Evolutionary conservation across 805 yeast species (phyloP), one percentile per base, ranked within the genome.

Genomic region (Ogataea neopini): DNA sequence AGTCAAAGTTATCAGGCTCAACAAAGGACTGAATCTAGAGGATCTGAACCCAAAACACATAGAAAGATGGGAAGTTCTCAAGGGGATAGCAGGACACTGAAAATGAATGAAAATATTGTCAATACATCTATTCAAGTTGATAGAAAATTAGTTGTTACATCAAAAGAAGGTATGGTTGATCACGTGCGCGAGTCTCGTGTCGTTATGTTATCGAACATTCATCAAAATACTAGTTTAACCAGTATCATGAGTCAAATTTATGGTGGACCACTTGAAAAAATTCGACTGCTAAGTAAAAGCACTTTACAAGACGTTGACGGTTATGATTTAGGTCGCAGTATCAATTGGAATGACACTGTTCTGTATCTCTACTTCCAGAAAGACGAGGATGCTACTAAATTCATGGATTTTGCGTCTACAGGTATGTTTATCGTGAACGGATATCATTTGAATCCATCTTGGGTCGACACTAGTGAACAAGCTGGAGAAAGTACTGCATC

Each of bases 191-290:
- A 45, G 23, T 53, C 56, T 2, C 54, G 60, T 22, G 58, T 53
- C 20, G 54, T 60, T 22, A 52, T 52, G 17, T 47, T 63, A 8
- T 50, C 61, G 5, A 53, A 52, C 37, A 57, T 66, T 9, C 61
- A 57, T 7, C 48, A 57, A 0, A 57, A 61, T 23, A 71, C 78
- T 7, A 81, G 84, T 7, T 52, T 81, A 7, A 70, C 70, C 18
- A 69, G 79, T 32, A 65, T 85, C 8, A 53, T 86, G 15, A 59
- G 79, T 1, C 85, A 80, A 44, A 68, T 84, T 0, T 69, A 73
- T 53, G 91, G 94, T 1, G 95, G 95, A 0, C 86, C 88, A 0
- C 63, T 86, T 42, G 88, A 84, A 51, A 74, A 72, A 43, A 56
- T 83, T 4, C 67, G 63, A 11, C 55, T 70, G 23, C 44, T 57